phyloP scores from a whole-genome alignment of 2,329 filamentous ascomycete species.

The Hortaea werneckii region DNA sequence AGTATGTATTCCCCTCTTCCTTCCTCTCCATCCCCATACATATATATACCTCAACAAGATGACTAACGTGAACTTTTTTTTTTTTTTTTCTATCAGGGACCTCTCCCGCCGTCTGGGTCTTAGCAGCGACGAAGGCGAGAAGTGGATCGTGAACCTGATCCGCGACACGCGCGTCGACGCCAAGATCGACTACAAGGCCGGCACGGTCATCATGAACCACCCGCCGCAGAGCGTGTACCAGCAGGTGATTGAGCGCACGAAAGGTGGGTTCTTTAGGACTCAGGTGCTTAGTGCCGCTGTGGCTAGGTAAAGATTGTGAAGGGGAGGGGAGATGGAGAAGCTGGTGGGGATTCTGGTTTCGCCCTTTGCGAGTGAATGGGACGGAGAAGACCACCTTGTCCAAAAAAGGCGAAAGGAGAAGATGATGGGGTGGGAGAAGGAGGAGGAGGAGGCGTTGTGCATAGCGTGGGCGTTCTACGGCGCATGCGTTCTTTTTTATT shows the following conservation, averaged over 20 bases:
- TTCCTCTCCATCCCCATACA: background rate
- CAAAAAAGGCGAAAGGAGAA: too few relatives aligned
- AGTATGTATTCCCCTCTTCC: constrained; percentile 39
- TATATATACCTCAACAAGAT: background rate
- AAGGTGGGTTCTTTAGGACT: constrained; percentile 97
- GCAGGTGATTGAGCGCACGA: constrained; percentile 98
- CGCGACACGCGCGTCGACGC: constrained; percentile 93
- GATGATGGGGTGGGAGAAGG: too few relatives aligned
- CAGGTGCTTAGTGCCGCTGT: constrained; percentile 68
- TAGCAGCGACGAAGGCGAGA: constrained; percentile 91
- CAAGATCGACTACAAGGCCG: constrained; percentile 98
- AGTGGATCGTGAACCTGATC: constrained; percentile 99
- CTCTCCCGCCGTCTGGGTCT: constrained; percentile 84
- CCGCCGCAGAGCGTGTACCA: constrained; percentile 97
- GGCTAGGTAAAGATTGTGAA: constrained; percentile 14
- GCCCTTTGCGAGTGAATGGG: too few relatives aligned
- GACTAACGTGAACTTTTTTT: background rate
- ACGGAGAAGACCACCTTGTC: too few relatives aligned
- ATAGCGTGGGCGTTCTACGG: too few relatives aligned
- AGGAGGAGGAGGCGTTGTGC: too few relatives aligned
- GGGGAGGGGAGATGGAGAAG: too few relatives aligned
- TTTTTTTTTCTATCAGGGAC: constrained; percentile 44
- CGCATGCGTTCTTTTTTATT: too few relatives aligned
- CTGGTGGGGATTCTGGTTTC: too few relatives aligned
- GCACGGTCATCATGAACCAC: constrained; percentile 99